These are phyloP conservation scores for Geranium brycei DNA, from an alignment of 345 rosid genomes.

Conservation along the genomic window DNA sequence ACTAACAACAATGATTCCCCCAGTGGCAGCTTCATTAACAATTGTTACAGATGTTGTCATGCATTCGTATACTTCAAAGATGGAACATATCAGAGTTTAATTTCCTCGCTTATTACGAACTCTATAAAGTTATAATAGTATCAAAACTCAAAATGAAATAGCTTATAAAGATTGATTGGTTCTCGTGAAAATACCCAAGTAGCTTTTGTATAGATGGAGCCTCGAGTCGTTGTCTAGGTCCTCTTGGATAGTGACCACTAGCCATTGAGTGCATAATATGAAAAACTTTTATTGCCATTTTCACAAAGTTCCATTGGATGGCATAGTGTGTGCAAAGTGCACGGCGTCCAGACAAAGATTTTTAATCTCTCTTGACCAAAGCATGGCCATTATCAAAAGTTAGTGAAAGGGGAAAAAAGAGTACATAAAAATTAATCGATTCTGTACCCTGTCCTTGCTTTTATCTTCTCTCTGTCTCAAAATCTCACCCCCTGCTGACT, in stretches of 20 bases:
- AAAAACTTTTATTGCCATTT: conserved; percentile 5
- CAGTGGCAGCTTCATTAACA: not conserved
- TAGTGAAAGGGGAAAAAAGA: conserved; percentile 3
- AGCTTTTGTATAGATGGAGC: too few species aligned
- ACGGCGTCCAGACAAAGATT: conserved; percentile 1
- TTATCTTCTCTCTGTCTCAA: conserved; percentile 1
- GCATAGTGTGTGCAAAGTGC: conserved; percentile 4
- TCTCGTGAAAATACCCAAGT: too few species aligned
- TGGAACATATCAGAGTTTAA: too few species aligned
- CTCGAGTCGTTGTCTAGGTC: not conserved
- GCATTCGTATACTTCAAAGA: too few species aligned
- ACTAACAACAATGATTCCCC: not conserved
- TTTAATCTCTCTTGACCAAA: conserved; percentile 2
- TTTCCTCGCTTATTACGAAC: too few species aligned
- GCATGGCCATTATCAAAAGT: conserved; percentile 6
- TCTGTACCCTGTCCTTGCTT: conserved; percentile 2
- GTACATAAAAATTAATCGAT: conserved; percentile 6
- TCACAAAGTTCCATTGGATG: conserved; percentile 9
- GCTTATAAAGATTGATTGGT: not conserved
- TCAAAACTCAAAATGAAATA: not conserved
- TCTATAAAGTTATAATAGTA: not conserved
- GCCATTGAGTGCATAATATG: not conserved
- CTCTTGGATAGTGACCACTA: not conserved
- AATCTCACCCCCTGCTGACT: conserved; percentile 41
- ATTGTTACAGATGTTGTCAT: not conserved